These are phyloP conservation scores for Alectoria sarmentosa DNA, from an alignment of 495 filamentous ascomycete species.

Conservation along the genomic window DNA sequence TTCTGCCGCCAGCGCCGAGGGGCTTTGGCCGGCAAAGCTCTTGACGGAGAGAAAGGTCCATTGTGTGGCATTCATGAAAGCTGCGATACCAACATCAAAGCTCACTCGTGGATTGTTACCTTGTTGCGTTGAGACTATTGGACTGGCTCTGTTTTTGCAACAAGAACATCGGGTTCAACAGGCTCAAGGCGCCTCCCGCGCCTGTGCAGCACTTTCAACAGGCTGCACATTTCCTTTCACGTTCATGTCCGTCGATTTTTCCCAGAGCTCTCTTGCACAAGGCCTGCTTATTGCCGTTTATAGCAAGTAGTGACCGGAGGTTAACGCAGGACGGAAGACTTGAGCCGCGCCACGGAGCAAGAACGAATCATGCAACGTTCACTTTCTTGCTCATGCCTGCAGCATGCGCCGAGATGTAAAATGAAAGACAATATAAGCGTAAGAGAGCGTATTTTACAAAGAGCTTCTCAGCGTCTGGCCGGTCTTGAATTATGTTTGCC, in stretches of 20 bases:
- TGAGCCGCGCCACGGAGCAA: neutral
- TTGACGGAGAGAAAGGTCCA: slow-evolving; percentile 20
- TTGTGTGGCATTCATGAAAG: slow-evolving; percentile 23
- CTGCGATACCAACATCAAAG: slow-evolving; percentile 50
- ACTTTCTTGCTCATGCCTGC: neutral
- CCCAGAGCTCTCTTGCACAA: neutral
- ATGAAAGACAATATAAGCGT: neutral
- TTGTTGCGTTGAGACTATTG: slow-evolving; percentile 42
- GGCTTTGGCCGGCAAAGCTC: slow-evolving; percentile 12
- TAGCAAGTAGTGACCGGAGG: slow-evolving; percentile 11
- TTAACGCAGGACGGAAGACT: neutral
- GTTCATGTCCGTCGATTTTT: slow-evolving; percentile 10
- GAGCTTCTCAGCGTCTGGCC: neutral
- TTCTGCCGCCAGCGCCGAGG: neutral
- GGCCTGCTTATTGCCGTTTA: slow-evolving; percentile 14
- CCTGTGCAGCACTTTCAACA: slow-evolving; percentile 64
- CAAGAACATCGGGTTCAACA: slow-evolving; percentile 78
- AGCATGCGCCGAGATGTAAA: neutral
- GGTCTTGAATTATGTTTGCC: neutral
- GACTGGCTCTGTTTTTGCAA: slow-evolving; percentile 71
- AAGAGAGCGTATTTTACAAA: no score
- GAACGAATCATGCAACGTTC: neutral
- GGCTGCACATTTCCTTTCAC: slow-evolving; percentile 36
- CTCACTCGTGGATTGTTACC: slow-evolving; percentile 27
- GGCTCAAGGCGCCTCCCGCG: slow-evolving; percentile 63